phyloP scores from a whole-genome alignment of 75 land plant genomes.

The Picea glauca region DNA sequence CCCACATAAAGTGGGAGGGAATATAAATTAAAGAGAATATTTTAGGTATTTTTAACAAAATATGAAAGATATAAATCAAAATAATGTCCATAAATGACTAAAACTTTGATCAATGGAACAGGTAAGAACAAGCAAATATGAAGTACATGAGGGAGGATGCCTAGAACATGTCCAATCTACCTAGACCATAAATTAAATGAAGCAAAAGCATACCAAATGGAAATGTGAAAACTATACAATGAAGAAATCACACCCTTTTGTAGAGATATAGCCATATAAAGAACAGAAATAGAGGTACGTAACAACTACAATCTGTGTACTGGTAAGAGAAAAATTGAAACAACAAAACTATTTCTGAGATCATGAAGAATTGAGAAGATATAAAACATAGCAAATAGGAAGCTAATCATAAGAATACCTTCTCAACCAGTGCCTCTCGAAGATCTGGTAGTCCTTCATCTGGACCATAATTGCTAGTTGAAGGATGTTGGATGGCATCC shows the following conservation, averaged over 20 bases:
- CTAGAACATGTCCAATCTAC: neutral
- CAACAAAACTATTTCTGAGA: neutral
- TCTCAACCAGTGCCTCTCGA: constrained; percentile 62
- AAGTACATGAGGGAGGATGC: no score
- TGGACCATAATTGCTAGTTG: constrained; percentile 81
- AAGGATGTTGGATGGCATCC: constrained; percentile 60
- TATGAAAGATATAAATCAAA: no score
- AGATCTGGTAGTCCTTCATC: constrained; percentile 98
- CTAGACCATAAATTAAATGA: neutral
- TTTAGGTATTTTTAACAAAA: no score
- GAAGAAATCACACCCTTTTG: neutral
- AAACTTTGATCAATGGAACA: no score
- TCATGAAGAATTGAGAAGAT: neutral
- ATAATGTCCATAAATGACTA: no score
- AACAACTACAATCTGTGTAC: neutral
- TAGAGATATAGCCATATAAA: neutral
- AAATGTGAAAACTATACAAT: neutral
- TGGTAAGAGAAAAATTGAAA: neutral
- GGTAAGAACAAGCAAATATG: no score
- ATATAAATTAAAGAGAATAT: no score
- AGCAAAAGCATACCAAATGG: neutral
- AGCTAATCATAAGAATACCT: constrained; percentile 43
- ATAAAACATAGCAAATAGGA: neutral
- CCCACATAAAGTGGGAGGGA: no score
- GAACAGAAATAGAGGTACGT: neutral